Evolutionary conservation across 345 rosid genomes (phyloP).

Genomic region (Carallia brachiata): DNA sequence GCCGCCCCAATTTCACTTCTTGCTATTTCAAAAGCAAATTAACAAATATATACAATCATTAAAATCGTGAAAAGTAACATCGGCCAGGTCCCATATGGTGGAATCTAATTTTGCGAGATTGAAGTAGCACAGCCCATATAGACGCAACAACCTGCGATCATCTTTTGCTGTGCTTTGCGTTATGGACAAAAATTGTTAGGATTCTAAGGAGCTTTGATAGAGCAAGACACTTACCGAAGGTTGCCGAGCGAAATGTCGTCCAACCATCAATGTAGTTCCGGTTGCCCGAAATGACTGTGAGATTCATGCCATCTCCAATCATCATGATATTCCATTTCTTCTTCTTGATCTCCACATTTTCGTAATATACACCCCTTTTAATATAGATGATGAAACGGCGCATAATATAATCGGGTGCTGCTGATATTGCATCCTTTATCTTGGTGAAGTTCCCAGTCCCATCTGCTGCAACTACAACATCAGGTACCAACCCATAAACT

Average conservation of each 20-base stretch:
- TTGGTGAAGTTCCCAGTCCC: slow-evolving; percentile 30
- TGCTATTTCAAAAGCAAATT: too few relatives aligned
- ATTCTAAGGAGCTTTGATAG: background rate
- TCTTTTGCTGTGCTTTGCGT: background rate
- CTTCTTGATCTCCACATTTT: slow-evolving; percentile 33
- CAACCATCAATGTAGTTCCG: slow-evolving; percentile 34
- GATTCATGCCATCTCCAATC: slow-evolving; percentile 39
- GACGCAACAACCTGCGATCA: background rate
- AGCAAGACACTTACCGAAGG: slow-evolving; percentile 25
- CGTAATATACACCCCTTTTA: slow-evolving; percentile 34
- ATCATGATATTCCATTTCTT: slow-evolving; percentile 36
- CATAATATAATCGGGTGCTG: slow-evolving; percentile 23
- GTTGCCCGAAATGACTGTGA: slow-evolving; percentile 38
- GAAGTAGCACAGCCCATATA: too few relatives aligned
- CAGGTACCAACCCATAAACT: slow-evolving; percentile 13
- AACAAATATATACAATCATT: too few relatives aligned
- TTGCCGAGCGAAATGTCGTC: slow-evolving; percentile 34
- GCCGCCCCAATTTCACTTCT: too few relatives aligned
- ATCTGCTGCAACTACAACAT: slow-evolving; percentile 29
- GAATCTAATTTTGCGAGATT: too few relatives aligned
- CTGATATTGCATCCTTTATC: slow-evolving; percentile 26
- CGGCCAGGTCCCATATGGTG: too few relatives aligned
- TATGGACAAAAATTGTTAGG: background rate
- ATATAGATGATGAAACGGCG: slow-evolving; percentile 17
- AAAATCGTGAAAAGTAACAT: too few relatives aligned